A percentile compares a stretch with the other conserved stretches of the same genome.
These are phyloP conservation scores for Fragaria nilgerrensis DNA, from an alignment of 306 rosid species.

Conservation along the genomic window DNA sequence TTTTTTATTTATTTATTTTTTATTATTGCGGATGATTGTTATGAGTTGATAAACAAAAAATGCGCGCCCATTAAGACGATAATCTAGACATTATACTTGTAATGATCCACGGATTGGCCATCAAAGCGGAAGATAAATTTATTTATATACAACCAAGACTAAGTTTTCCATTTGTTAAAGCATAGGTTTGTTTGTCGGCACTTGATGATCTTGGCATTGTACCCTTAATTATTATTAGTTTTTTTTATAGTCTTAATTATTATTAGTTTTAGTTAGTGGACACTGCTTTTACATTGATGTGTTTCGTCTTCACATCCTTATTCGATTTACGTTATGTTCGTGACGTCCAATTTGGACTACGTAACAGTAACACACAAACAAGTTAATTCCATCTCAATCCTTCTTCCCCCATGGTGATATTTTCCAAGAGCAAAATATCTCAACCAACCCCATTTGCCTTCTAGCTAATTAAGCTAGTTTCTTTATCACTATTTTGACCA, in stretches of 20 bases:
- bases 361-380: background rate
- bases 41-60: too few relatives aligned
- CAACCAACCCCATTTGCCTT: background rate
- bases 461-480: background rate
- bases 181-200: background rate
- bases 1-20: too few relatives aligned
- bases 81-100: background rate
- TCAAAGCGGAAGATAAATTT: background rate
- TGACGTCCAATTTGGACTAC: background rate
- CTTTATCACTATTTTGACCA: background rate
- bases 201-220: background rate
- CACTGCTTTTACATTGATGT: background rate
- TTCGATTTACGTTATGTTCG: background rate
- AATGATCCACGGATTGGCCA: background rate
- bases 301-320: background rate
- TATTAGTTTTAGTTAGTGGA: background rate
- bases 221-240: background rate
- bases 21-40: too few relatives aligned
- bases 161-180: background rate
- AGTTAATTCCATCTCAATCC: background rate
- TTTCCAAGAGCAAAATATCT: background rate
- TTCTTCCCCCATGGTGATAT: background rate
- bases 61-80: too few relatives aligned
- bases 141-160: background rate
- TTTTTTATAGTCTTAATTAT: constrained; percentile 15